Conservation (phyloP, 768 basidiomycete species). For the Tricholoma saponaceum region DNA sequence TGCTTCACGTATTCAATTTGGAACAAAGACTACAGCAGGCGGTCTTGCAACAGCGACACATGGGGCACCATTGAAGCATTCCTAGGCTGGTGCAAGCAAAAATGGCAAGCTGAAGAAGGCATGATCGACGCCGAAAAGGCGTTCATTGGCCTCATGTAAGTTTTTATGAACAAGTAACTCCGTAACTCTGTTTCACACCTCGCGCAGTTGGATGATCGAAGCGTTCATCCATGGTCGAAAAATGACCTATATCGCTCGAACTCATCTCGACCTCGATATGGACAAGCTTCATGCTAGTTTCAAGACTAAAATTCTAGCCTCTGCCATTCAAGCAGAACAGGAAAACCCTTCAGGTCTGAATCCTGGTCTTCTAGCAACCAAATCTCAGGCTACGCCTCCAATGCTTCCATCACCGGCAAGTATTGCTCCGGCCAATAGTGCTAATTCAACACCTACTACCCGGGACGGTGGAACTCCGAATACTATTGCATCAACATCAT, state of each 20-base stretch:
- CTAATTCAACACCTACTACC: constrained; percentile 73
- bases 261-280: constrained; percentile 35
- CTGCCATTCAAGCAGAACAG: constrained; percentile 36
- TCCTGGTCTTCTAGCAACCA: constrained; percentile 28
- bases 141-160: constrained; percentile 81
- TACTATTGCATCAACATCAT: constrained; percentile 27
- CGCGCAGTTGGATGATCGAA: constrained; percentile 71
- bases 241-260: constrained; percentile 28
- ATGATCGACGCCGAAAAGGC: constrained; percentile 54
- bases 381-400: constrained; percentile 49
- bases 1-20: constrained; percentile 84
- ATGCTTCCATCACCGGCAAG: constrained; percentile 82
- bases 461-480: constrained; percentile 55
- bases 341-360: constrained; percentile 23
- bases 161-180: constrained; percentile 11
- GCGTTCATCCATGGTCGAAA: constrained; percentile 57
- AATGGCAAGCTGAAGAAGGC: constrained; percentile 55
- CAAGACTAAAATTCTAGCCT: constrained; percentile 35
- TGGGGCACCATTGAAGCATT: constrained; percentile 71
- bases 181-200: constrained; percentile 25
- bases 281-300: constrained; percentile 31
- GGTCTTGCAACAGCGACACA: constrained; percentile 51
- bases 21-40: constrained; percentile 64
- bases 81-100: constrained; percentile 67
- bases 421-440: constrained; percentile 61